Evolutionary conservation across 78 protist species (phyloP).

Genomic region (Monosiga brevicollis): DNA sequence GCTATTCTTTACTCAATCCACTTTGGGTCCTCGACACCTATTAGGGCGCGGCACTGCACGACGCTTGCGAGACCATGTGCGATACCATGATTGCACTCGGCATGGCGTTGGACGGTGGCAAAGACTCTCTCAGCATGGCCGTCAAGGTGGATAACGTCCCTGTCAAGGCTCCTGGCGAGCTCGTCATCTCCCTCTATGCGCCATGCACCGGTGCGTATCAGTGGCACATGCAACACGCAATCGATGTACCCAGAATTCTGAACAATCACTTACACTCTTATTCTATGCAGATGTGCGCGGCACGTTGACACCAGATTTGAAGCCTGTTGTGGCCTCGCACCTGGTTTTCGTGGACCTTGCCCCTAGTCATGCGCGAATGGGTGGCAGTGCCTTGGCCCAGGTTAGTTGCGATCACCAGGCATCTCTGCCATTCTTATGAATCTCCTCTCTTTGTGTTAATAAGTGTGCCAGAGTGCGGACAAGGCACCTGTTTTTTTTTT

Average conservation of each 20-base stretch:
- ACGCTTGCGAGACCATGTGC: slow-evolving; percentile 43
- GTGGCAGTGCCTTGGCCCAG: slow-evolving; percentile 76
- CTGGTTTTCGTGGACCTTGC: slow-evolving; percentile 58
- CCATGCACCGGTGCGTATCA: too few relatives aligned
- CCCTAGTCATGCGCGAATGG: slow-evolving; percentile 51
- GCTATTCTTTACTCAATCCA: slow-evolving; percentile 71
- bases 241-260: too few relatives aligned
- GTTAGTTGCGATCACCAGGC: slow-evolving; percentile 36
- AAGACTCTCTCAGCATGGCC: slow-evolving; percentile 82
- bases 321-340: slow-evolving; percentile 5
- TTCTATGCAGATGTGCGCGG: slow-evolving; percentile 64
- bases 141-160: too few relatives aligned
- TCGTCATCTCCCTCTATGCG: slow-evolving; percentile 72
- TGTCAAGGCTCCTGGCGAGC: slow-evolving; percentile 66
- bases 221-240: too few relatives aligned
- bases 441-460: not conserved
- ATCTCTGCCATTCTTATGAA: not conserved
- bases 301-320: slow-evolving; percentile 77
- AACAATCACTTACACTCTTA: too few relatives aligned
- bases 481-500: too few relatives aligned
- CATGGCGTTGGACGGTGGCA: slow-evolving; percentile 45
- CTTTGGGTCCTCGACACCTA: too few relatives aligned
- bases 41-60: slow-evolving; percentile 65
- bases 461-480: not conserved
- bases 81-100: slow-evolving; percentile 33